Percentiles rank a stretch among this genome's conserved stretches.
These are phyloP conservation scores for Neurospora sp. DNA, from an alignment of 2,329 filamentous ascomycete genomes.

Conservation along the genomic window DNA sequence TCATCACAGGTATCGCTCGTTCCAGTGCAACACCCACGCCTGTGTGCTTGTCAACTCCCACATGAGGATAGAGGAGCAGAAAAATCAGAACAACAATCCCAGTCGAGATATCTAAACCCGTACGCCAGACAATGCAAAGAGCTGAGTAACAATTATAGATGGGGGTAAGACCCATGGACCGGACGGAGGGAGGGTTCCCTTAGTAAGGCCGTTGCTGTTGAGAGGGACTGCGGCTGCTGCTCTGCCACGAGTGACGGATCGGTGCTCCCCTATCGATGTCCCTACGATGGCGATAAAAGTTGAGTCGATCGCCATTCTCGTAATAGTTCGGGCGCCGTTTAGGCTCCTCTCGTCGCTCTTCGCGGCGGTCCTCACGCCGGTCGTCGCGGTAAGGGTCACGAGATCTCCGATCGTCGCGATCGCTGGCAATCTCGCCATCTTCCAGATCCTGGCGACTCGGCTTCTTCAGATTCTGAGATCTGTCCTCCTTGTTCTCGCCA, in stretches of 20 bases:
- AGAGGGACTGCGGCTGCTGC: constrained; percentile 16
- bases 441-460: constrained; percentile 24
- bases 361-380: constrained; percentile 21
- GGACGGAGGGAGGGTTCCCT: background rate
- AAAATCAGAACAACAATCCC: background rate
- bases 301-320: constrained; percentile 22
- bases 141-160: background rate
- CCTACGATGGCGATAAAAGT: constrained; percentile 22
- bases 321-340: constrained; percentile 21
- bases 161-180: background rate
- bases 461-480: constrained; percentile 15
- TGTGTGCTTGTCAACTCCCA: background rate
- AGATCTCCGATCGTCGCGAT: constrained; percentile 23
- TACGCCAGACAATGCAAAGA: background rate
- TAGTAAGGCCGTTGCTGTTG: constrained; percentile 23
- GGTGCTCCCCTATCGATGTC: constrained; percentile 18
- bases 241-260: constrained; percentile 20
- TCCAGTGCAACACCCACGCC: background rate
- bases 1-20: background rate
- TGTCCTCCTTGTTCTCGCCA: constrained; percentile 19
- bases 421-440: constrained; percentile 29
- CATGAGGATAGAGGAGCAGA: background rate
- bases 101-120: background rate
- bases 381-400: constrained; percentile 21
- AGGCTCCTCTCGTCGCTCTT: constrained; percentile 22